Conservation (phyloP, 495 filamentous ascomycete genomes). For the Copromyces sp. region DNA sequence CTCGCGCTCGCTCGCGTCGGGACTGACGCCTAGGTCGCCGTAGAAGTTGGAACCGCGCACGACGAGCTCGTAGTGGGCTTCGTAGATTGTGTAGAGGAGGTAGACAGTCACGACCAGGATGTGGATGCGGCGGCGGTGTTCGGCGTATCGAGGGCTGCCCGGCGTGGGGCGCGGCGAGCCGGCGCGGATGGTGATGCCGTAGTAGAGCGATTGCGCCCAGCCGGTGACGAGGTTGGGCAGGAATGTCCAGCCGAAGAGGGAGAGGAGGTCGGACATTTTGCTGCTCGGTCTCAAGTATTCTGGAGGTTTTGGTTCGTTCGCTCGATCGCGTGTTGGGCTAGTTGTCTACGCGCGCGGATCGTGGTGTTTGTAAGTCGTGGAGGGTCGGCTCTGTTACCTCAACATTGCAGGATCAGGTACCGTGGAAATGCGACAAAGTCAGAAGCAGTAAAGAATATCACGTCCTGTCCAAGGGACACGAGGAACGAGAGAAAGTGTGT, state of each 20-base stretch:
- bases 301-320: not conserved
- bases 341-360: not conserved
- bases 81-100: conserved; percentile 88
- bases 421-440: not conserved
- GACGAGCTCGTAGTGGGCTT: conserved; percentile 73
- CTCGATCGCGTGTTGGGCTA: not conserved
- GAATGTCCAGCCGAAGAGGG: conserved; percentile 69
- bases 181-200: conserved; percentile 81
- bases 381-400: not conserved
- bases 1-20: conserved; percentile 56
- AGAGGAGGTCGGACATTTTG: conserved; percentile 43
- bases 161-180: conserved; percentile 74
- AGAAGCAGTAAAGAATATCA: not conserved
- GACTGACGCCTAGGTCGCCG: conserved; percentile 55
- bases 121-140: conserved; percentile 72
- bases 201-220: conserved; percentile 72
- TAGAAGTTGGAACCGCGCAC: conserved; percentile 62
- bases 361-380: not conserved
- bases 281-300: not conserved
- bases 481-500: not conserved
- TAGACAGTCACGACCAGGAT: conserved; percentile 72
- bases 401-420: not conserved
- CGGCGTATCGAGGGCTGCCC: conserved; percentile 53
- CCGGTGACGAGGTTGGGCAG: conserved; percentile 71
- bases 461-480: not conserved